Base-by-base conservation (phyloP, 495 filamentous ascomycete genomes). In the Xylaria scruposa region DNA sequence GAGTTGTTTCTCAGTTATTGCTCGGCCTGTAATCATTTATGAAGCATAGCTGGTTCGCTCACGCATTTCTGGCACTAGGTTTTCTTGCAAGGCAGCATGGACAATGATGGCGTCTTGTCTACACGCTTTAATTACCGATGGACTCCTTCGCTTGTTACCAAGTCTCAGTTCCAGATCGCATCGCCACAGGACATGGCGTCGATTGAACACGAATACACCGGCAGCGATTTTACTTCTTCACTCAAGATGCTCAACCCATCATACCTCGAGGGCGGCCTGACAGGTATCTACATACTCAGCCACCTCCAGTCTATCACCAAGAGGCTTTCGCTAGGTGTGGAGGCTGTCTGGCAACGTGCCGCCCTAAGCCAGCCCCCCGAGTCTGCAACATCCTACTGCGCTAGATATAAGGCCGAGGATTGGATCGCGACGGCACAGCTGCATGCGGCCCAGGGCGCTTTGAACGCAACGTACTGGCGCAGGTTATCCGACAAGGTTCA, bases 161-260 rank as follows among this genome's bases (percentile, higher is more conserved):
- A 98, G 86, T 88, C 91, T 72, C 91, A 93, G 72, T 88, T 93
- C 70, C 92, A 96, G 82, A 89, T 98, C 76, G 88, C 87, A 63
- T 76, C 81, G 24, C 40, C 69, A 24, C 90, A 90, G 74, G 91
- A 92, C 73, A 93, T 97, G 85, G 83, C 95, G 68, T 92, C 95
- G 72, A 85, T 97, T 72, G 97, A 99, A 74, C 93, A 95, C 77
- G 96, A 98, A 84, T 98, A 97, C 83, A 91, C 88, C 40, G 97
- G 97, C 76, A 85, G 88, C 73, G 97, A 99, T 82, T 99, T 98
- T 82, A 93, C 92, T 6, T 93, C 94, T 10, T 93, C 92, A 15
- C 70, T 99, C 67, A 98, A 98, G 86, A 88, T 92, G 65, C 87
- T 98, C 75, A 98, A 98, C 85, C 94, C 96, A n/a, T 97, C 94